Percentiles rank a stretch among this genome's conserved stretches.
phyloP scores from a whole-genome alignment of 2,329 filamentous ascomycete genomes.

The Penicillium paneum region DNA sequence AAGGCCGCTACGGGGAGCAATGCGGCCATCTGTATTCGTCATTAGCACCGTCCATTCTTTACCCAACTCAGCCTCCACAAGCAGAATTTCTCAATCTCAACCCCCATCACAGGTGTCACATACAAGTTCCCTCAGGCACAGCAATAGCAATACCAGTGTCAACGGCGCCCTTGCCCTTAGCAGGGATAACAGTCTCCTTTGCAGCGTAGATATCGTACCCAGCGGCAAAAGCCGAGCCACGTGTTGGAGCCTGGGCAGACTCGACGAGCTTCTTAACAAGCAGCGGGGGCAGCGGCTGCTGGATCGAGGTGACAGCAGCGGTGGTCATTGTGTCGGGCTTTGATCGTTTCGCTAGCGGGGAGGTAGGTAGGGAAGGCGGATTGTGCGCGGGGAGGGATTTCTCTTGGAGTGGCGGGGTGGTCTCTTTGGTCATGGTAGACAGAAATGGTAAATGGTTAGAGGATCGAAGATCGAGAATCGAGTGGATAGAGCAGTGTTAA shows the following conservation, averaged over 20 bases:
- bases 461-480: background rate
- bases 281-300: constrained; percentile 57
- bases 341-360: constrained; percentile 75
- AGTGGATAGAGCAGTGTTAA: background rate
- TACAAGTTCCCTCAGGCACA: constrained; percentile 86
- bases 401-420: constrained; percentile 36
- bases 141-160: constrained; percentile 90
- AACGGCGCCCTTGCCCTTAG: constrained; percentile 78
- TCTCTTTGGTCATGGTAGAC: constrained; percentile 43
- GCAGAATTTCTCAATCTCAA: background rate
- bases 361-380: constrained; percentile 62
- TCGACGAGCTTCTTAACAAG: constrained; percentile 84
- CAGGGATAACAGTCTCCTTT: constrained; percentile 70
- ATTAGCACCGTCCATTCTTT: background rate
- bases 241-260: constrained; percentile 76
- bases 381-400: constrained; percentile 35
- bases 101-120: constrained; percentile 32
- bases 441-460: background rate
- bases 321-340: constrained; percentile 54
- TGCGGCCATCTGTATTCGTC: constrained; percentile 69
- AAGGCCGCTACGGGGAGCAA: constrained; percentile 86
- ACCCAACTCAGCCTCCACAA: background rate
- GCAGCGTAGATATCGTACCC: constrained; percentile 91
- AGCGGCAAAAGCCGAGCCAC: constrained; percentile 83
- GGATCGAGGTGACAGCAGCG: constrained; percentile 36